Percentiles rank a stretch among this genome's conserved stretches.
Conservation (phyloP, 139 green algal species). For the Coccomyxa sp. region DNA sequence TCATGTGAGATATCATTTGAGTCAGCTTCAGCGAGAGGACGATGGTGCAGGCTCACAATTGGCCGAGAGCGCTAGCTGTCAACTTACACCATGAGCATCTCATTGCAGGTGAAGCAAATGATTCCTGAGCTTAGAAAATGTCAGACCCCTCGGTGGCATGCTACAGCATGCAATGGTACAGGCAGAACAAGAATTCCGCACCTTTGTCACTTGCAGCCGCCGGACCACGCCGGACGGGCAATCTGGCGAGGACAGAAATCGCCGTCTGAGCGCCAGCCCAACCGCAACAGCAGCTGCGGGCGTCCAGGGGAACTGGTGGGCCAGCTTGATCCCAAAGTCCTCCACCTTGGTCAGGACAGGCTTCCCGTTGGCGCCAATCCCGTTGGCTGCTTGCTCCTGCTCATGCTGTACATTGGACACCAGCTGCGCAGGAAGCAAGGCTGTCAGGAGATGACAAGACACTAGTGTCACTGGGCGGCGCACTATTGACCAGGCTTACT, state of each 20-base stretch:
- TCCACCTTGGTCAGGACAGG: constrained; percentile 16
- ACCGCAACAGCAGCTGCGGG: constrained; percentile 37
- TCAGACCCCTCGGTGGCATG: no score
- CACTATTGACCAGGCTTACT: no score
- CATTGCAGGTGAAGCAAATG: no score
- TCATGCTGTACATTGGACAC: constrained; percentile 13
- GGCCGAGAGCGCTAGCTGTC: no score
- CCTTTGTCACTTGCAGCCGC: constrained; percentile 22
- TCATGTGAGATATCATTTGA: no score
- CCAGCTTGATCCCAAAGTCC: constrained; percentile 27
- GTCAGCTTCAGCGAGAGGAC: no score
- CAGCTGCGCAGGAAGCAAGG: background rate
- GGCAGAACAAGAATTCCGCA: no score
- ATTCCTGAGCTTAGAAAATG: no score
- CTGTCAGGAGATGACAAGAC: background rate
- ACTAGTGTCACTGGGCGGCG: no score
- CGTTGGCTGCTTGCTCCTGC: background rate
- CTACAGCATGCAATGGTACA: no score
- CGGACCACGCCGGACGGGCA: constrained; percentile 12
- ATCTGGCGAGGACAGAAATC: constrained; percentile 19
- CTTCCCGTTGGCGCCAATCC: background rate
- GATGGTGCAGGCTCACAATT: no score
- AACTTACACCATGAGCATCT: no score
- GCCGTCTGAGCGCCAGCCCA: constrained; percentile 45
- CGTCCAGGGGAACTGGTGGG: constrained; percentile 37